These are phyloP conservation scores for Lipomyces anomalus DNA, from an alignment of 805 yeast species.

Conservation along the genomic window DNA sequence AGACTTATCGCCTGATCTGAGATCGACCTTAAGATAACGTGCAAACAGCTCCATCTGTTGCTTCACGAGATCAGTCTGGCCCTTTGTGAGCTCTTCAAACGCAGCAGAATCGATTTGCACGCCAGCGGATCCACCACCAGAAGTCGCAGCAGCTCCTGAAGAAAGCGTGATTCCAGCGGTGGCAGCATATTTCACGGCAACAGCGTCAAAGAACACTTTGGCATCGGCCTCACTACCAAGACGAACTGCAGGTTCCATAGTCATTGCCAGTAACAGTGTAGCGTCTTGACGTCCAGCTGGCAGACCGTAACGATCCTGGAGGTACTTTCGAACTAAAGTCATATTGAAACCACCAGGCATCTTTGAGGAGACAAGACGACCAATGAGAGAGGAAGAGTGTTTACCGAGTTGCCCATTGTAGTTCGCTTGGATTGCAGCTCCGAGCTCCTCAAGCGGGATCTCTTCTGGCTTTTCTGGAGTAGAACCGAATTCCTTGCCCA, in stretches of 20 bases:
- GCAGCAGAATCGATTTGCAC: slow-evolving; percentile 94
- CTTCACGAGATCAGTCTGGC: slow-evolving; percentile 61
- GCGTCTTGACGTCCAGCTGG: slow-evolving; percentile 93
- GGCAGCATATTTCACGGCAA: slow-evolving; percentile 81
- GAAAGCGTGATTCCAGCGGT: slow-evolving; percentile 70
- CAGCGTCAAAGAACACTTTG: slow-evolving; percentile 74
- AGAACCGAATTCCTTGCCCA: slow-evolving; percentile 96
- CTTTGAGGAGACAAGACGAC: slow-evolving; percentile 89
- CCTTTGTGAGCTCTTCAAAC: slow-evolving; percentile 71
- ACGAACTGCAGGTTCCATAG: slow-evolving; percentile 88
- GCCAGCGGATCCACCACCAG: slow-evolving; percentile 61
- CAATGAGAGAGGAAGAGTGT: slow-evolving; percentile 80
- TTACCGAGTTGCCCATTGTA: slow-evolving; percentile 89
- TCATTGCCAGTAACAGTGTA: slow-evolving; percentile 72
- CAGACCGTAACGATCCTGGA: slow-evolving; percentile 88
- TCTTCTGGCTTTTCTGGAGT: slow-evolving; percentile 99
- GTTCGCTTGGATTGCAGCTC: slow-evolving; percentile 83
- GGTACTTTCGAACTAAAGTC: slow-evolving; percentile 84
- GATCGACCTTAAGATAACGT: slow-evolving; percentile 86
- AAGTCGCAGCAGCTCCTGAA: slow-evolving; percentile 54
- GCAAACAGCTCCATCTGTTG: slow-evolving; percentile 90
- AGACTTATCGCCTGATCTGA: slow-evolving; percentile 84
- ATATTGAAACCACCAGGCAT: slow-evolving; percentile 99
- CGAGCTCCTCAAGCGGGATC: slow-evolving; percentile 90
- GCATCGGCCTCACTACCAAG: slow-evolving; percentile 84